Conservation (phyloP, 2,329 filamentous ascomycete genomes). For the Aschersonia sp. region DNA sequence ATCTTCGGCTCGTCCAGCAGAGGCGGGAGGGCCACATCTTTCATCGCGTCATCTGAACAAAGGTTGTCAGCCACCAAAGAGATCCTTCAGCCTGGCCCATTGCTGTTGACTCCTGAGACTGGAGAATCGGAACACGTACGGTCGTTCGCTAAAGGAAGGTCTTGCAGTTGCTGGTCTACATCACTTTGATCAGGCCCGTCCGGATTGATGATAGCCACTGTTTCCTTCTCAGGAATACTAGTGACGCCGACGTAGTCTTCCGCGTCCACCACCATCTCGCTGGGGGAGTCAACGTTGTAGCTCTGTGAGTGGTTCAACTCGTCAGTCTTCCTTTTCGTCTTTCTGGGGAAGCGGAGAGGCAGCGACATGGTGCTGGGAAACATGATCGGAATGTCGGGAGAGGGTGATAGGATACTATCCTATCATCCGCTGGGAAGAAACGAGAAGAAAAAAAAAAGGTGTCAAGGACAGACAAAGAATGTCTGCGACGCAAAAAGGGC, state of each 20-base stretch:
- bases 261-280: conserved; percentile 40
- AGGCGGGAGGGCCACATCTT: conserved; percentile 60
- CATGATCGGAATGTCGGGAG: not conserved
- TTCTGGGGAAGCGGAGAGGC: too few relatives aligned
- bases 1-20: conserved; percentile 64
- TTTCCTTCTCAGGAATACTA: conserved; percentile 33
- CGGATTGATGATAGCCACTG: conserved; percentile 38
- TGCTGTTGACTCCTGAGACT: too few relatives aligned
- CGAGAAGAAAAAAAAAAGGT: too few relatives aligned
- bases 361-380: not conserved
- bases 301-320: conserved; percentile 19
- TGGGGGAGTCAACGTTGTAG: conserved; percentile 39
- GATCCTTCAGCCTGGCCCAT: too few relatives aligned
- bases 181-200: conserved; percentile 32
- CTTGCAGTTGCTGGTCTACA: conserved; percentile 28
- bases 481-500: too few relatives aligned
- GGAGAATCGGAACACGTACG: conserved; percentile 22
- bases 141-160: conserved; percentile 35
- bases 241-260: conserved; percentile 38
- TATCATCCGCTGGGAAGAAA: not conserved
- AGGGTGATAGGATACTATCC: not conserved
- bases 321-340: conserved; percentile 11
- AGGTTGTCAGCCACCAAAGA: not conserved
- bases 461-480: too few relatives aligned
- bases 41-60: conserved; percentile 66